A percentile compares a stretch with the other conserved stretches of the same genome.
Conservation (phyloP, 2,329 filamentous ascomycete genomes). For the Fusarium sp. region DNA sequence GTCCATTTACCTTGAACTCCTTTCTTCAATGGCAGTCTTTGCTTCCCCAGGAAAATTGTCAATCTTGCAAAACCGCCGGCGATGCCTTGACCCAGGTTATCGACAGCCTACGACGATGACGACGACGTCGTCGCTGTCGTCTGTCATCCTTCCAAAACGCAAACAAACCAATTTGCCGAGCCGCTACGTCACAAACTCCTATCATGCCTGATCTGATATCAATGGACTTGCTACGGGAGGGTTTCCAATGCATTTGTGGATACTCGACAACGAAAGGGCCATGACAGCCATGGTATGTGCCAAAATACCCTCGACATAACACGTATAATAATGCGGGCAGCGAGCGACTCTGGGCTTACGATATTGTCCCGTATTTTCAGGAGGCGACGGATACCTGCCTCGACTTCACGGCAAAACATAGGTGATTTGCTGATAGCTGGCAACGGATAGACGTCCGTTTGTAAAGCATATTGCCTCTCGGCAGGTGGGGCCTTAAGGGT, state of each 20-base stretch:
- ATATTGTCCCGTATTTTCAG: neutral
- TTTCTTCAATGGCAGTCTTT: neutral
- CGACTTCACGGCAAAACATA: constrained; percentile 19
- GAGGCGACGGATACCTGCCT: constrained; percentile 33
- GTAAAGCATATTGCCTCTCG: constrained; percentile 6
- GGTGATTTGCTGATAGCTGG: constrained; percentile 5
- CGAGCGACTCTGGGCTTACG: constrained; percentile 1
- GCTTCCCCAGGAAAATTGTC: neutral
- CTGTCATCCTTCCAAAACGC: neutral
- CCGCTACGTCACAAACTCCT: neutral
- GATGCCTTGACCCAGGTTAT: neutral
- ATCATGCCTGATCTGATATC: neutral
- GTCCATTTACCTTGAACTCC: neutral
- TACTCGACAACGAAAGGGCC: neutral
- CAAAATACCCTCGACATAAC: constrained; percentile 2
- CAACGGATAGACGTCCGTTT: constrained; percentile 5
- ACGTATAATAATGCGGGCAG: neutral
- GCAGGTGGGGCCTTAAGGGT: constrained; percentile 26
- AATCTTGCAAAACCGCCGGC: neutral
- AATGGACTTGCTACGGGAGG: neutral
- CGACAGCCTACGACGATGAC: neutral
- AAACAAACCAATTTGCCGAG: constrained; percentile 5
- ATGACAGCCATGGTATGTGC: neutral
- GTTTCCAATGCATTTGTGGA: neutral
- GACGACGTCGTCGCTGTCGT: no score